phyloP scores from a whole-genome alignment of 202 grass and related monocot genomes.

The Eragrostis tef region DNA sequence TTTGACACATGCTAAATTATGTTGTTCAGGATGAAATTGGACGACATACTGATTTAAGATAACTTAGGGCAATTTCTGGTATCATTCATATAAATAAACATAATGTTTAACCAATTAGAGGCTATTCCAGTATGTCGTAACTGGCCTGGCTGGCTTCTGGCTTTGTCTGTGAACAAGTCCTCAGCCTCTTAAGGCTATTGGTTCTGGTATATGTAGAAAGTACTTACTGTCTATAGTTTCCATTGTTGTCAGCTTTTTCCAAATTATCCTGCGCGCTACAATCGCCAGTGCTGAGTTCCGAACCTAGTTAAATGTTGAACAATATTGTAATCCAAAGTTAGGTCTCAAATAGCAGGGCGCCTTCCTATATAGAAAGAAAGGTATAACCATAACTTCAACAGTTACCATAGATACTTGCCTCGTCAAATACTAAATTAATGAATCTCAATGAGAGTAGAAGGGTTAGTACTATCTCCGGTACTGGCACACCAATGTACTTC shows the following conservation, averaged over 20 bases:
- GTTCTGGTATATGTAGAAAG: conserved; percentile 18
- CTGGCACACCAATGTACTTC: conserved; percentile 69
- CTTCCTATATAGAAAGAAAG: conserved; percentile 21
- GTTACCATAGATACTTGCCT: conserved; percentile 62
- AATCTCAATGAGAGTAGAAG: conserved; percentile 93
- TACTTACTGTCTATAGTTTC: conserved; percentile 92
- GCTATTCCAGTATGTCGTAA: not conserved
- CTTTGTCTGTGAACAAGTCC: conserved; percentile 5
- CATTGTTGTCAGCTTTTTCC: conserved; percentile 68
- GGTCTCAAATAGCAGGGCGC: conserved; percentile 43
- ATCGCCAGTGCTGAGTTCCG: conserved; percentile 82
- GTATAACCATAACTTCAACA: conserved; percentile 30
- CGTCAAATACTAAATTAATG: conserved; percentile 95
- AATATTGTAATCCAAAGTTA: conserved; percentile 42
- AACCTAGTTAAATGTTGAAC: conserved; percentile 58
- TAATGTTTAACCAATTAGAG: not conserved
- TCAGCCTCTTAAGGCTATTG: not conserved
- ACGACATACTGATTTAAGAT: not conserved
- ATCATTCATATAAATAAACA: not conserved
- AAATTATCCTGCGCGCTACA: conserved; percentile 77
- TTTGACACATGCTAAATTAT: not conserved
- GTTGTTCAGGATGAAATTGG: not conserved
- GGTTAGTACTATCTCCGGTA: conserved; percentile 89
- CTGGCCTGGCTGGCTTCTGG: not conserved
- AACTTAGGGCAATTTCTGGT: not conserved